Conservation (phyloP, 768 basidiomycete species). For the Russula vinacea region DNA sequence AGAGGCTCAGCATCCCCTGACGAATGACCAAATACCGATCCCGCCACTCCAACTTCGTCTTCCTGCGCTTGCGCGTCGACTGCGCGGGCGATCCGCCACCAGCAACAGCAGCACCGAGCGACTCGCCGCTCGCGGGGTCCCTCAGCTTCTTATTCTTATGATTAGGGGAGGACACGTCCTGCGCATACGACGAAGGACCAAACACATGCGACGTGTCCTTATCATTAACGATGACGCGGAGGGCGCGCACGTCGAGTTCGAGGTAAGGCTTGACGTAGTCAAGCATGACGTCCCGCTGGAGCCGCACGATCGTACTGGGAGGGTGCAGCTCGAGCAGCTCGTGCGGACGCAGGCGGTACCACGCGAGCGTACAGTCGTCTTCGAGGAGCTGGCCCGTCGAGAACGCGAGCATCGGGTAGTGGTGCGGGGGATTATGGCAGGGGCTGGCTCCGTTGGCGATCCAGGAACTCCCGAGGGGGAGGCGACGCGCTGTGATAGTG, state of each 20-base stretch:
- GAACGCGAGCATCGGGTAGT: constrained; percentile 58
- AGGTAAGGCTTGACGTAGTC: constrained; percentile 59
- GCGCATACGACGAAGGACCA: constrained; percentile 5
- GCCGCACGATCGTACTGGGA: constrained; percentile 37
- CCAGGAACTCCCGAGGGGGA: background rate
- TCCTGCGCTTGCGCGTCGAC: constrained; percentile 33
- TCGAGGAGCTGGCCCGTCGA: constrained; percentile 69
- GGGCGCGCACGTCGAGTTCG: constrained; percentile 50
- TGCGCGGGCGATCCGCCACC: background rate
- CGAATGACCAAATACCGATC: constrained; percentile 60
- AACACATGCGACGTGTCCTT: constrained; percentile 24
- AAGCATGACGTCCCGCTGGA: constrained; percentile 42
- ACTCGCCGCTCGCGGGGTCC: constrained; percentile 1
- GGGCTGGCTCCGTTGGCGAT: background rate
- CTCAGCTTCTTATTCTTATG: constrained; percentile 27
- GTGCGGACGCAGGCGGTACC: constrained; percentile 57
- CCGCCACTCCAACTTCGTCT: constrained; percentile 55
- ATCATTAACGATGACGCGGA: constrained; percentile 45
- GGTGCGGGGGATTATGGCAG: constrained; percentile 24
- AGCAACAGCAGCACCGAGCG: constrained; percentile 2
- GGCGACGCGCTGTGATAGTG: background rate
- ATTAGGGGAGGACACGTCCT: background rate
- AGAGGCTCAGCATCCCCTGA: constrained; percentile 53
- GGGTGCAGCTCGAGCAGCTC: constrained; percentile 73
- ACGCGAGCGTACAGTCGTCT: constrained; percentile 54